Evolutionary conservation across 179 eudicot species (phyloP), one percentile per base, ranked within the genome.

Genomic region (Beta corolliflora): DNA sequence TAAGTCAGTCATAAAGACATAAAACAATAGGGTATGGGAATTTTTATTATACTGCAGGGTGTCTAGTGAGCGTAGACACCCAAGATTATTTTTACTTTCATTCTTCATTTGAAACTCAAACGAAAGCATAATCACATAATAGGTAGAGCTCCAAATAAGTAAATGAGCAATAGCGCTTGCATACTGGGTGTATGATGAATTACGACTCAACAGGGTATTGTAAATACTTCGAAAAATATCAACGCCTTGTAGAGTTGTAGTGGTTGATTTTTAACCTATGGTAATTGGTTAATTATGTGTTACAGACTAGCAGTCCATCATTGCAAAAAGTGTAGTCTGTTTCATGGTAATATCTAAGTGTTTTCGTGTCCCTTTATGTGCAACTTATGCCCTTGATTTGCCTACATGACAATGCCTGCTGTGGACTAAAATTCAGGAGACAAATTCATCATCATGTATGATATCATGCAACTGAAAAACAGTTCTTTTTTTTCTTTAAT

Each of bases 381-480:
- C 10, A 60, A 60, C 41, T 36, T 36, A 36, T 3, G 25, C 25
- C 53, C 41, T 36, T 36, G 3, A 36, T 52, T 55, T 55, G 18
- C 15, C 59, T 21, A 25, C 41, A 63, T 69, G 50, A 36, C 44
- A 44, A 69, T 44, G 53, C 73, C 3, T 44, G 21, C 50, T 44
- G 25, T 69, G 21, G 6, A 69, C 53, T 69, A 41, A 14, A 21
- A 13, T 53, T 52, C 75, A 71, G 15, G 76, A 73, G 5, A 25
- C 41, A 52, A 4, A 41, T 69, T 44, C 58, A 21, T 53, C 53
- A 73, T 23, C 44, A 73, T 53, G 19, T 23, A 50, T 71, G 60
- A 52, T 23, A 71, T 73, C 76, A 53, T 73, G 60, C 76, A 73
- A 54, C 76, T 73, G 16, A 73, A 53, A 29, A 7, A 19, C 36